A percentile compares a stretch with the other conserved stretches of the same genome.
Evolutionary conservation across 2,329 filamentous ascomycete genomes (phyloP).

Genomic region (Eutypa lata): DNA sequence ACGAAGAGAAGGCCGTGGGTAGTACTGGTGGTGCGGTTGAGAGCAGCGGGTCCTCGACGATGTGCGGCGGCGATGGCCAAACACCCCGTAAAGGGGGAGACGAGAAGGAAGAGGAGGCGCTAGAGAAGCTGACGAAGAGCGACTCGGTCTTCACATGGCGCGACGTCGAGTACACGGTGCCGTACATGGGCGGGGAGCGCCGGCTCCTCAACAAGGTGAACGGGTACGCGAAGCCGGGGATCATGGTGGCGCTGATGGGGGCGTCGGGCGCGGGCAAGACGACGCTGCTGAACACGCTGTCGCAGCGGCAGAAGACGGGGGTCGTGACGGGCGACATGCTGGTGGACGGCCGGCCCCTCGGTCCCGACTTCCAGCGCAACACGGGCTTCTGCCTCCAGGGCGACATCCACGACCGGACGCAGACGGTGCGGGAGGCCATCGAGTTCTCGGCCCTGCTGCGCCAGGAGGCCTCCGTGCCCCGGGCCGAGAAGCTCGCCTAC

Average conservation of each 20-base stretch:
- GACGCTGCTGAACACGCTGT: conserved; percentile 72
- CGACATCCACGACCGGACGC: conserved; percentile 66
- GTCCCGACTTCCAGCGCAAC: conserved; percentile 62
- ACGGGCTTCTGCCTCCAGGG: conserved; percentile 72
- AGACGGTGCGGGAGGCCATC: conserved; percentile 84
- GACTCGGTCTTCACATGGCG: conserved; percentile 70
- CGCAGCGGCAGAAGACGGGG: conserved; percentile 67
- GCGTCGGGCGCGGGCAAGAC: conserved; percentile 82
- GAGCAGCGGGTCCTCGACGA: conserved; percentile 22
- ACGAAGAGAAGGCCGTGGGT: conserved; percentile 55
- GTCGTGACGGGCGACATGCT: conserved; percentile 66
- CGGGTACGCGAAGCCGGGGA: conserved; percentile 76
- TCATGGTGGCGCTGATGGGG: conserved; percentile 79
- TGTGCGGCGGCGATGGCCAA: conserved; percentile 1
- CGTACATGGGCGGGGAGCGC: conserved; percentile 59
- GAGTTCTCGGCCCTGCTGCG: conserved; percentile 77
- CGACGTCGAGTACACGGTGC: conserved; percentile 69
- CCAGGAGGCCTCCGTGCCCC: conserved; percentile 71
- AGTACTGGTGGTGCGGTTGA: conserved; percentile 13
- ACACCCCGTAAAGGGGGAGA: too few species aligned
- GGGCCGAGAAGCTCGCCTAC: conserved; percentile 77
- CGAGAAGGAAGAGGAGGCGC: too few species aligned
- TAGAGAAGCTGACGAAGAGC: conserved; percentile 45
- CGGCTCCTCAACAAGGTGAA: conserved; percentile 66
- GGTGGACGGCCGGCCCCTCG: conserved; percentile 63